Evolutionary conservation across 2,329 filamentous ascomycete species (phyloP), one percentile per base, ranked within the genome.

Genomic region (Ceratocystis cubensis): DNA sequence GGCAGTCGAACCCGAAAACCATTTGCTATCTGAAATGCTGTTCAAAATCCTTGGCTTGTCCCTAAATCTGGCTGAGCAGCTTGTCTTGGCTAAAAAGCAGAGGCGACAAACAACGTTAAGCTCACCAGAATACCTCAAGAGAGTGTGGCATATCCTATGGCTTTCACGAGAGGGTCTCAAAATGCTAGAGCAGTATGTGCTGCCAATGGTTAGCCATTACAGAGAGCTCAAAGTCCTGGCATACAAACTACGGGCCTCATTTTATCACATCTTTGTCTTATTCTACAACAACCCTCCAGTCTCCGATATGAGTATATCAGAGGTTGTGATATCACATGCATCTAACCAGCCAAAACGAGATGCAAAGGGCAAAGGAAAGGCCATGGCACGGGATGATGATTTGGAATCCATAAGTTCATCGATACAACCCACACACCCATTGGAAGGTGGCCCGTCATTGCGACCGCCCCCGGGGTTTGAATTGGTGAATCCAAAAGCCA

Each of bases 181-280:
- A 41, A 89, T 97, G 75, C 80, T 96, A 8, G 91, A 97, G 72
- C 82, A 87, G 73, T 94, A 93, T 74, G 86, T 99, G 61, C 79
- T 97, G 22, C 94, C 93, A 53, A 89, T 88, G 82, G 89, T 90
- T 66, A 86, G 82, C 71, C 87, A 84, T 72, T 90, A 86, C 76
- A 85, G 80, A 72, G 92, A 96, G 75, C 84, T 96, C 67, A 92
- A 91, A 73, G 92, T 97, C 57, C 82, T 99, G 69, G 87, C 89
- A 22, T 90, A 91, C 74, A 99, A 97, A 76, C 82, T 99, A 15
- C 87, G 91, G 68, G 94, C 94, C 17, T 96, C 91, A 22, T 96
- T 97, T 74, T 94, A 95, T 72, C 93, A 99, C 77, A 91, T 99
- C 70, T 96, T 96, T 75, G 94, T 96, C 65, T 82, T 97, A 13